These are phyloP conservation scores for Stephanocyclus meneghinianus DNA, from an alignment of 352 stramenopile genomes.

Conservation along the genomic window DNA sequence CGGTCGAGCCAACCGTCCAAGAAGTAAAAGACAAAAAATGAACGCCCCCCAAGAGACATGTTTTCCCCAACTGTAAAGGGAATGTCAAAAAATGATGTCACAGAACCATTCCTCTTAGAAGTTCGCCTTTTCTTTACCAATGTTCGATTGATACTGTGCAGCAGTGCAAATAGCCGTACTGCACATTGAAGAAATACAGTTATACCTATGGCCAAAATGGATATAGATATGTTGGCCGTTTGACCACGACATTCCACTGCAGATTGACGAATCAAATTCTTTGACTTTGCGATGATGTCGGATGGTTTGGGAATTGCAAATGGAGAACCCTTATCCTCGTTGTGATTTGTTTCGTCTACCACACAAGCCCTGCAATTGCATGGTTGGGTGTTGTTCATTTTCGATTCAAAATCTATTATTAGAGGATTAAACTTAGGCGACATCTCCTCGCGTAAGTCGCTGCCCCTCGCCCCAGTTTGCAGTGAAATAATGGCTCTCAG, in stretches of 20 bases:
- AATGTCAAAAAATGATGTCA: slow-evolving; percentile 36
- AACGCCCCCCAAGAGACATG: slow-evolving; percentile 37
- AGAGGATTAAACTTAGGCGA: slow-evolving; percentile 9
- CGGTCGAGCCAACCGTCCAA: slow-evolving; percentile 38
- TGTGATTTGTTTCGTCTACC: not conserved
- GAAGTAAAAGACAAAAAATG: slow-evolving; percentile 56
- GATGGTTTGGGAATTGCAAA: not conserved
- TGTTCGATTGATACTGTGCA: slow-evolving; percentile 39
- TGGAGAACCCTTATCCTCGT: not conserved
- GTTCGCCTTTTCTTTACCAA: slow-evolving; percentile 22
- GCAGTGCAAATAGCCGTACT: slow-evolving; percentile 38
- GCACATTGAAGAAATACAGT: slow-evolving; percentile 40
- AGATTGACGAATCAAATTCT: slow-evolving; percentile 26
- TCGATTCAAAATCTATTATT: slow-evolving; percentile 9
- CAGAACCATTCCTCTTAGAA: slow-evolving; percentile 1
- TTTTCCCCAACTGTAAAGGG: slow-evolving; percentile 50
- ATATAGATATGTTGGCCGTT: slow-evolving; percentile 30
- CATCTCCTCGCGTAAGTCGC: slow-evolving; percentile 7
- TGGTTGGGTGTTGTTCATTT: not conserved
- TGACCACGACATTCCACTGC: slow-evolving; percentile 16
- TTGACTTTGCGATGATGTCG: slow-evolving; percentile 26
- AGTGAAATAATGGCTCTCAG: slow-evolving; percentile 12
- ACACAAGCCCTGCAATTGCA: not conserved
- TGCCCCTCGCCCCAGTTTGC: slow-evolving; percentile 9
- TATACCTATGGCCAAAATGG: slow-evolving; percentile 32